A percentile compares a stretch with the other conserved stretches of the same genome.
Conservation (phyloP, 2,329 filamentous ascomycete genomes). For the Fusarium coffeatum region DNA sequence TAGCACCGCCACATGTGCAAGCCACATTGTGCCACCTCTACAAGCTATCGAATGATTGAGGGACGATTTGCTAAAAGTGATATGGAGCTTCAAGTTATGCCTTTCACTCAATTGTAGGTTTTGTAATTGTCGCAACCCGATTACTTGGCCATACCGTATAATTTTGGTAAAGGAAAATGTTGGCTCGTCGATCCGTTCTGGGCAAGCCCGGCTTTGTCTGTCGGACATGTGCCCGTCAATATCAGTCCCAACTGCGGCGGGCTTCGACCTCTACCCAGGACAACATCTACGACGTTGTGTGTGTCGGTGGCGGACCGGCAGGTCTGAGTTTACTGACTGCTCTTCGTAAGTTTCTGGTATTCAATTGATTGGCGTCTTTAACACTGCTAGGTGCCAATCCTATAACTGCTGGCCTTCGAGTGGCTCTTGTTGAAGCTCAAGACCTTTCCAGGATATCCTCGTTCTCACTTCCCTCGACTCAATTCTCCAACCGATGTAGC, state of each 20-base stretch:
- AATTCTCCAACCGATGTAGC: slow-evolving; percentile 94
- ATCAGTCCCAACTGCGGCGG: slow-evolving; percentile 53
- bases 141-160: neutral
- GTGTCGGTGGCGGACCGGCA: slow-evolving; percentile 88
- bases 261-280: slow-evolving; percentile 60
- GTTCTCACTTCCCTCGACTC: slow-evolving; percentile 73
- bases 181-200: slow-evolving; percentile 44
- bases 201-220: slow-evolving; percentile 56
- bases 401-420: slow-evolving; percentile 78
- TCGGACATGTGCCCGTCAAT: slow-evolving; percentile 58
- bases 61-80: slow-evolving; percentile 26
- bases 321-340: slow-evolving; percentile 85
- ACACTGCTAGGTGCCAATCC: slow-evolving; percentile 73
- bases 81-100: slow-evolving; percentile 24
- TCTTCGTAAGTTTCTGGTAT: slow-evolving; percentile 65
- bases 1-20: slow-evolving; percentile 23
- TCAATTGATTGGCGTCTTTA: neutral
- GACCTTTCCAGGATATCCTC: slow-evolving; percentile 76
- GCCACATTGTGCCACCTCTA: slow-evolving; percentile 30
- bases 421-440: slow-evolving; percentile 92
- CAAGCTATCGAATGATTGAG: slow-evolving; percentile 42
- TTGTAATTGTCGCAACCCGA: slow-evolving; percentile 12
- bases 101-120: slow-evolving; percentile 23
- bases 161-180: slow-evolving; percentile 37
- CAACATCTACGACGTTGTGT: slow-evolving; percentile 93